Percentiles rank a stretch among this genome's conserved stretches.
These are phyloP conservation scores for Paramecium sexaurelia DNA, from an alignment of 73 alveolate species.

Conservation along the genomic window DNA sequence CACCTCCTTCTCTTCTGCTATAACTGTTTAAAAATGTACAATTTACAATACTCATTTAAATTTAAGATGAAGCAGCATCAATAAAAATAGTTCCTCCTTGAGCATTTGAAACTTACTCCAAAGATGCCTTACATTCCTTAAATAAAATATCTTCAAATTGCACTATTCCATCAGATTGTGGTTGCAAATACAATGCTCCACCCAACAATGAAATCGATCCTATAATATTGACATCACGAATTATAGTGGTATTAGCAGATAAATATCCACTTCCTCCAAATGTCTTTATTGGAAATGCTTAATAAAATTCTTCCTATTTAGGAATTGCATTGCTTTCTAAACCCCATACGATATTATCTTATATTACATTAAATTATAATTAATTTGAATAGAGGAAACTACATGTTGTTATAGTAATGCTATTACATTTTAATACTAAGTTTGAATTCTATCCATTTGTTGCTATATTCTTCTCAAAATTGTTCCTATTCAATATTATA, in stretches of 20 bases:
- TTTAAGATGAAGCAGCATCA: background rate
- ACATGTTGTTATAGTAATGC: background rate
- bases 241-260: background rate
- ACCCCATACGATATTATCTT: background rate
- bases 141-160: background rate
- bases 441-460: background rate
- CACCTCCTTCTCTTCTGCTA: constrained; percentile 10
- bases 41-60: background rate
- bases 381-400: background rate
- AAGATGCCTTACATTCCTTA: background rate
- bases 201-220: background rate
- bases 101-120: background rate
- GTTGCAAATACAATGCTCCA: background rate
- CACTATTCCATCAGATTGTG: background rate
- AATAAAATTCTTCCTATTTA: background rate
- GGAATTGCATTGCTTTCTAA: background rate
- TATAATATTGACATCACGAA: background rate
- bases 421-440: background rate
- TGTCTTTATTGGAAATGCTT: background rate
- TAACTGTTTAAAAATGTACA: background rate
- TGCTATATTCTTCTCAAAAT: background rate
- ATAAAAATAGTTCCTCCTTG: background rate
- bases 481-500: background rate
- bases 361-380: background rate
- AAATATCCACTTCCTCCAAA: background rate